phyloP scores from a whole-genome alignment of 495 filamentous ascomycete genomes.

The Jackrogersella multiformis region DNA sequence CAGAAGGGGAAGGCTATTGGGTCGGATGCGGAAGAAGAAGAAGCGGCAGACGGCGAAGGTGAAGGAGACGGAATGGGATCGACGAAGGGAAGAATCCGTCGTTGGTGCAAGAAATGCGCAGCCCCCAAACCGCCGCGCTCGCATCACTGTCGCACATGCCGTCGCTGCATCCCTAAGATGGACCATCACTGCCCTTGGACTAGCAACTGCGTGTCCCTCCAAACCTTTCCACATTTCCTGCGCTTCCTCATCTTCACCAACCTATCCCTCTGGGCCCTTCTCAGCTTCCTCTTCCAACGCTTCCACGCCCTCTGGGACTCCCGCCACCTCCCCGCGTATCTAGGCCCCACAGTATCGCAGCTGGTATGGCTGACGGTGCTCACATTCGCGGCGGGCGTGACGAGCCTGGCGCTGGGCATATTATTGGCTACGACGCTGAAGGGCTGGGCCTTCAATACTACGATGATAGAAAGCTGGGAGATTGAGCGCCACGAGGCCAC shows the following conservation, averaged over 20 bases:
- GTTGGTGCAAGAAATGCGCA: constrained; percentile 89
- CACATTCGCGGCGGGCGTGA: constrained; percentile 65
- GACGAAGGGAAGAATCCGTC: constrained; percentile 30
- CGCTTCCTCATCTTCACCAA: constrained; percentile 87
- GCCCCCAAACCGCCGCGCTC: constrained; percentile 84
- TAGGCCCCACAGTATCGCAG: constrained; percentile 73
- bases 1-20: constrained; percentile 14
- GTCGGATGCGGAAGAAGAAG: constrained; percentile 14
- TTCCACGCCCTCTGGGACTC: constrained; percentile 69
- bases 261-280: constrained; percentile 66
- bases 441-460: constrained; percentile 61
- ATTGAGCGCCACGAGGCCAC: constrained; percentile 85
- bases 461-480: constrained; percentile 94
- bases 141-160: constrained; percentile 92
- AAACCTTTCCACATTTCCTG: constrained; percentile 88
- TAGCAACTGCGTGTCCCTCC: constrained; percentile 88
- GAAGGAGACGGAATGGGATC: constrained; percentile 13
- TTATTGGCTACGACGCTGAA: constrained; percentile 62
- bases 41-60: not conserved
- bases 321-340: constrained; percentile 78
- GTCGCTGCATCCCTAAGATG: constrained; percentile 94
- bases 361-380: constrained; percentile 74
- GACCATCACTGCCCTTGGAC: constrained; percentile 99
- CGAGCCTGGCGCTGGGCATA: constrained; percentile 71
- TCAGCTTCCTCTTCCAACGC: constrained; percentile 69